Evolutionary conservation across 1,284 basidiomycete species (phyloP).

Genomic region (Chondrostereum purpureum): DNA sequence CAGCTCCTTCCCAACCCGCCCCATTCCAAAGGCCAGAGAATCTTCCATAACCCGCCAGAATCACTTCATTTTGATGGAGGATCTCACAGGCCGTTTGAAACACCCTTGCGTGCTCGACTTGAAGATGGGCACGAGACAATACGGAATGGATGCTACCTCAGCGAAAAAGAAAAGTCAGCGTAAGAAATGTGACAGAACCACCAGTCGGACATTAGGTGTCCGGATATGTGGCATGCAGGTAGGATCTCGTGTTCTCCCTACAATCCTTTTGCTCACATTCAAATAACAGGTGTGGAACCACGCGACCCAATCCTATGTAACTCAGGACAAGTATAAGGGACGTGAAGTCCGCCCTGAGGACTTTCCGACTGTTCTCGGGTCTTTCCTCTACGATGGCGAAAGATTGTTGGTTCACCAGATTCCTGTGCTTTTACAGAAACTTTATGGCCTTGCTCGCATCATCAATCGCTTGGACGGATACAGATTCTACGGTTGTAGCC

Average conservation of each 20-base stretch:
- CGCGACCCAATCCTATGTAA: slow-evolving; percentile 74
- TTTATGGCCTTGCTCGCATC: slow-evolving; percentile 92
- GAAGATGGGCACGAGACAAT: slow-evolving; percentile 99
- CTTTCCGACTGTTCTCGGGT: slow-evolving; percentile 76
- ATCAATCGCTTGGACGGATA: slow-evolving; percentile 85
- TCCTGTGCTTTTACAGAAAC: slow-evolving; percentile 83
- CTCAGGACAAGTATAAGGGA: slow-evolving; percentile 96
- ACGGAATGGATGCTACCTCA: slow-evolving; percentile 91
- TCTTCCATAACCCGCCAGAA: slow-evolving; percentile 75
- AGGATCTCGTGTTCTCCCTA: slow-evolving; percentile 21
- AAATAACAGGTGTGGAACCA: slow-evolving; percentile 81
- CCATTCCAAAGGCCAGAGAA: slow-evolving; percentile 10
- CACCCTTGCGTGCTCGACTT: slow-evolving; percentile 95
- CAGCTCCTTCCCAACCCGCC: slow-evolving; percentile 19
- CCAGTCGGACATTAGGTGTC: slow-evolving; percentile 85
- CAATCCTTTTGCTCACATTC: slow-evolving; percentile 2
- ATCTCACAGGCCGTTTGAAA: slow-evolving; percentile 91
- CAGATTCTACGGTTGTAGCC: slow-evolving; percentile 95
- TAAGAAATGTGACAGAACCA: slow-evolving; percentile 96
- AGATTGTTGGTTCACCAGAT: slow-evolving; percentile 87
- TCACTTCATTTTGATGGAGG: slow-evolving; percentile 98
- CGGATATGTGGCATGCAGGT: slow-evolving; percentile 99
- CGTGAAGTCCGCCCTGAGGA: slow-evolving; percentile 83
- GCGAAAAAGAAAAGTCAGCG: slow-evolving; percentile 96
- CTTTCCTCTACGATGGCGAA: slow-evolving; percentile 85